Evolutionary conservation across 208 protist genomes (phyloP), one percentile per base, ranked within the genome.

Genomic region (Leishmania major): DNA sequence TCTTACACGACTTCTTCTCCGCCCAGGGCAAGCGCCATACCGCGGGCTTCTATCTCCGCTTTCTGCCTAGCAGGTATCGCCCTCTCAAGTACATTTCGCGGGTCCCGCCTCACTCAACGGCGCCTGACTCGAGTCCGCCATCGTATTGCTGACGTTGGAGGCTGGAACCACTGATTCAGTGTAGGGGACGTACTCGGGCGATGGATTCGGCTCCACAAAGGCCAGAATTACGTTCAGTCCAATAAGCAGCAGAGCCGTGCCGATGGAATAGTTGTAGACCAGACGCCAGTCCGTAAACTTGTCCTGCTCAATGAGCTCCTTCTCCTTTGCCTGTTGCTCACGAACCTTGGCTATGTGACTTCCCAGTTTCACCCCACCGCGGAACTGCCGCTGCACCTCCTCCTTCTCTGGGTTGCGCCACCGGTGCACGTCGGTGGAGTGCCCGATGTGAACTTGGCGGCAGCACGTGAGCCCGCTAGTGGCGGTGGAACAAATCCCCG

Each of bases 181-280:
- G 77, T 94, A 95, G 17, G 93, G 91, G 22, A 90, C 88, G 67
- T 96, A 96, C 81, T 91, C 87, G 13, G 93, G 91, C 5, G 90
- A 89, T 19, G 91, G 90, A 49, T 87, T 86, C 5, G 93, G 91
- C 81, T 90, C 81, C 43, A 93, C 91, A 37, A 83, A 88, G n/a
- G 91, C 89, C 67, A 94, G 73, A 19, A 94, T n/a, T 11, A 92
- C 22, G 64, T 93, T 93, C 45, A 94, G 79, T 3, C 76, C 64
- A 17, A 95, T 72, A 17, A 96, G 82, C 40, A 96, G 71, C 57
- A 94, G 40, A 37, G 84, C 90, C 1, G 75, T 45, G 49, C 78
- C 88, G 31, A 87, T 64, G 19, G 86, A 84, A 73, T 85, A 85
- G 25, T 77, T 64, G 83, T 84, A 89, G 15, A 92, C 78, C 40